Percentiles rank a stretch among this genome's conserved stretches.
These are phyloP conservation scores for Talaromyces pinophilus DNA, from an alignment of 2,329 filamentous ascomycete species.

Conservation along the genomic window DNA sequence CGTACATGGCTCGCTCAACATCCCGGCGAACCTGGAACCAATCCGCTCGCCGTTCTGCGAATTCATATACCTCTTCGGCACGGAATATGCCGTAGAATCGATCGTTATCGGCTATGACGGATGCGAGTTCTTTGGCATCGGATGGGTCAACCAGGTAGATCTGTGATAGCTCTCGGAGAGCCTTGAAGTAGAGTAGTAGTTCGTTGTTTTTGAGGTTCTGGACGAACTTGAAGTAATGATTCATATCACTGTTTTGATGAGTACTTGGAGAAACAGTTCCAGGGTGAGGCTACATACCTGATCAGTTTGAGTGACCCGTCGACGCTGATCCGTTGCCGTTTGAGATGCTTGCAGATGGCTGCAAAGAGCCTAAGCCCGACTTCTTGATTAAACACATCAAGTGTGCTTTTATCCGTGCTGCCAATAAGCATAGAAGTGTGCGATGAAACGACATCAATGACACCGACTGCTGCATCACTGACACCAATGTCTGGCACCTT, in stretches of 20 bases:
- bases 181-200: constrained; percentile 84
- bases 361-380: constrained; percentile 91
- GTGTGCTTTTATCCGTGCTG: constrained; percentile 95
- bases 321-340: constrained; percentile 88
- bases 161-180: constrained; percentile 86
- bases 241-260: constrained; percentile 71
- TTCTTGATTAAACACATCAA: constrained; percentile 98
- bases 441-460: constrained; percentile 81
- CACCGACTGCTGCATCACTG: constrained; percentile 73
- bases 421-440: constrained; percentile 93
- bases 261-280: background rate
- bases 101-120: constrained; percentile 87
- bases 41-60: constrained; percentile 87
- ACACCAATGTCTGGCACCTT: constrained; percentile 58
- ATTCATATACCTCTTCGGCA: constrained; percentile 96
- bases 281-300: constrained; percentile 47
- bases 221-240: constrained; percentile 85
- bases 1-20: constrained; percentile 97
- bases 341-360: constrained; percentile 93
- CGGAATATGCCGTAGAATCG: constrained; percentile 90
- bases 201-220: constrained; percentile 78
- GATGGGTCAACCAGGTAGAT: constrained; percentile 88
- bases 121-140: constrained; percentile 91
- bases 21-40: constrained; percentile 88
- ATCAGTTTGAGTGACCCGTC: constrained; percentile 90